Base-by-base conservation (phyloP, 148 eudicot genomes). In the Limonium bicolor region DNA sequence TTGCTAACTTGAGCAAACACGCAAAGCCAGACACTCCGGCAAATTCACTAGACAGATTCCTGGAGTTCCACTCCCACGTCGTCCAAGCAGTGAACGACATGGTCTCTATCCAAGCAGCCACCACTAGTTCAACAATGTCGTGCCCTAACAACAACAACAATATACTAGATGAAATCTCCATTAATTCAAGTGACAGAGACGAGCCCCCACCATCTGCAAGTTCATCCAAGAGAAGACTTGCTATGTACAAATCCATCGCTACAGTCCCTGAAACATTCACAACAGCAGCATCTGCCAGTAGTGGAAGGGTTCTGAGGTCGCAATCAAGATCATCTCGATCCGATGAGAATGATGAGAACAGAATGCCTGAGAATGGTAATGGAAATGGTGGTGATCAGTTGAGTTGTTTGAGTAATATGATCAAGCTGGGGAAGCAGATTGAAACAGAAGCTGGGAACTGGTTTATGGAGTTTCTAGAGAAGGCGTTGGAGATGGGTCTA, bases 401-500 rank as follows among this genome's bases (percentile, higher is more conserved):
- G 21, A 54, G 78, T 19, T 53, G 67, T 46, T 20, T 83, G 28
- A 63, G 66, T 21, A 75, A 63, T 28, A 70, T 85, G 48, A 74
- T 88, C 26, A 77, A 63, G 41, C 29, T 88, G 60, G 94, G 97
- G 31, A 77, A 67, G 59, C 75, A 80, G 62, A 77, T 88, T 36
- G 79, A 80, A 44, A 56, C 43, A 13, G 97, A 88, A 65, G 86
- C 92, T 4, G 94, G 94, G 18, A 72, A 61, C 33, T 88, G 97
- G 97, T 88, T 88, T 34, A 83, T 88, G 92, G 87, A 83, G 18
- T 88, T 88, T 27, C 53, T 88, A 6, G 97, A 83, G 65, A 83
- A 70, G 51, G 52, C 79, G 20, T 53, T 88, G 51, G 94, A 83
- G 31, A 71, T 53, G 39, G 96, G 90, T 1, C n/a, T 71, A 68